Conservation (phyloP, 2,329 filamentous ascomycete species). For the Elsinoe ampelina region DNA sequence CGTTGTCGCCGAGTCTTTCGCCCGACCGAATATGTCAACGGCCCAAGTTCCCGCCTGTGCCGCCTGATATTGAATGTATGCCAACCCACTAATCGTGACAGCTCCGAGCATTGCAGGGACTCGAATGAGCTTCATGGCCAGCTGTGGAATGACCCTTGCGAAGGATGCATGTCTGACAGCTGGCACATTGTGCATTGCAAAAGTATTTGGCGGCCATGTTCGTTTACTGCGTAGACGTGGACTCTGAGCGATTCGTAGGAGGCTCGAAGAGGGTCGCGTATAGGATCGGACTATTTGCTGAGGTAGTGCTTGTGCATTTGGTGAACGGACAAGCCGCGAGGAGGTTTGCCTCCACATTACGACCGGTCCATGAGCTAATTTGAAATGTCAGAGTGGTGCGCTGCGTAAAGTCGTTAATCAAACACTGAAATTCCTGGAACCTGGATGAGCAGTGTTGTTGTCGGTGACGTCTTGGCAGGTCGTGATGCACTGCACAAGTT, state of each 20-base stretch:
- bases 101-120: slow-evolving; percentile 88
- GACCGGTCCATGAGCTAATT: not conserved
- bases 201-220: slow-evolving; percentile 67
- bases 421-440: not conserved
- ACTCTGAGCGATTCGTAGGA: slow-evolving; percentile 18
- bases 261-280: not conserved
- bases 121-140: slow-evolving; percentile 81
- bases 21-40: slow-evolving; percentile 63
- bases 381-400: not conserved
- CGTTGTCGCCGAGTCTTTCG: slow-evolving; percentile 59
- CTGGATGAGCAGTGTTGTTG: not conserved
- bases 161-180: slow-evolving; percentile 57
- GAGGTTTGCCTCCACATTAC: not conserved
- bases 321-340: slow-evolving; percentile 1
- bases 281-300: not conserved
- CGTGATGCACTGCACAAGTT: not conserved
- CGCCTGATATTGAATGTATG: slow-evolving; percentile 94
- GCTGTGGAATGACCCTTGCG: slow-evolving; percentile 63
- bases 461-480: slow-evolving; percentile 3
- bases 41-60: slow-evolving; percentile 69
- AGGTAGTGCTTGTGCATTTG: not conserved
- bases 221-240: slow-evolving; percentile 36
- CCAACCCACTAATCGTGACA: slow-evolving; percentile 73
- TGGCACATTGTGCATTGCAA: slow-evolving; percentile 72
- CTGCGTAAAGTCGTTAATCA: not conserved